Evolutionary conservation across 2,329 filamentous ascomycete genomes (phyloP), one percentile per base, ranked within the genome.

Genomic region (Penicillium expansum): DNA sequence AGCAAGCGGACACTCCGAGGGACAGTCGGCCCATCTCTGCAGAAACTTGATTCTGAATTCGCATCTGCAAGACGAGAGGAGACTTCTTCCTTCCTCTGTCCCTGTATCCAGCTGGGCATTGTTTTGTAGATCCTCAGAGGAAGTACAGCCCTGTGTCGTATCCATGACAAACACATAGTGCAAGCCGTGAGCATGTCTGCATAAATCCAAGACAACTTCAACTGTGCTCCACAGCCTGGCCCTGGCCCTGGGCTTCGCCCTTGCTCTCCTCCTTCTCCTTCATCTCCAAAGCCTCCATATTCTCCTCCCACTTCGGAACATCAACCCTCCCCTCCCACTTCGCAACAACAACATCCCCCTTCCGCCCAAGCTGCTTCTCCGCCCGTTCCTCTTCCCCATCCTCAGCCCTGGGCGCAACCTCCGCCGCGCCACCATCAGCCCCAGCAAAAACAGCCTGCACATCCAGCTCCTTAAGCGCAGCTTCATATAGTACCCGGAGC

Each of bases 401-500:
- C 47, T 51, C 35, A 14, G 22, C 51, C 9, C 42, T 45, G 9
- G 48, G 39, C 3, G 20, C 38, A 22, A 55, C 52, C 30, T 62
- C 60, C 3, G 57, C 44, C 14, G 66, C 24, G 8, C 61, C 32
- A 1, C 20, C 67, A 27, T 80, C 82, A 16, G 57, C 63, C 16
- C 66, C 69, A 18, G 80, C 83, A 71, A 93, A 90, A 29, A 95
- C 76, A 43, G 76, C 78, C 66, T 82, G 78, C 14, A 87, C 81
- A 39, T 79, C 79, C 50, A 94, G 73, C 48, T 90, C 88, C 38
- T 73, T 72, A 14, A 78, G 75, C 3, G 88, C 89, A 6, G 66
- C 60, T 13, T 69, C 66, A 48, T 75, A 74, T 13, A 77, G 60
- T 35, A 70, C 67, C 10, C 69, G 62, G 3, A 74, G 38, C 48